Conservation (phyloP, 2,329 filamentous ascomycete species). For the Monosporascus sp. region DNA sequence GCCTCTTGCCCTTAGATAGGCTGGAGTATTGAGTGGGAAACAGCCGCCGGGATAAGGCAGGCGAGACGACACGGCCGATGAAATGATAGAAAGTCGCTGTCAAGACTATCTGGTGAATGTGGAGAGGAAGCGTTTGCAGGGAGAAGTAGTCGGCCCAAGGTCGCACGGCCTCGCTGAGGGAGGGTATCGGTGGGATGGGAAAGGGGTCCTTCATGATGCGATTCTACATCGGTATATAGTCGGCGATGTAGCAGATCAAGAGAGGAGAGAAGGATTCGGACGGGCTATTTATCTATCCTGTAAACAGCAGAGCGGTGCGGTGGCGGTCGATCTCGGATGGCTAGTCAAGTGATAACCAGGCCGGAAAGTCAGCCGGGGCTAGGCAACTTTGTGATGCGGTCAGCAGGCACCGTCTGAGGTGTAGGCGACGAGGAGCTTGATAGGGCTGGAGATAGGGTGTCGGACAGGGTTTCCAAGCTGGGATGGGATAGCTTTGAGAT, state of each 20-base stretch:
- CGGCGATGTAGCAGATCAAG: neutral
- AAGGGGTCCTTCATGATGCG: slow-evolving; percentile 66
- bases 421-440: no score
- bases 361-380: neutral
- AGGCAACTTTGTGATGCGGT: neutral
- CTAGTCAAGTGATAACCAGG: neutral
- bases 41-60: slow-evolving; percentile 56
- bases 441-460: no score
- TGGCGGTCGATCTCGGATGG: no score
- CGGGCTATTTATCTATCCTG: no score
- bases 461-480: no score
- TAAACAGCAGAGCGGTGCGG: no score
- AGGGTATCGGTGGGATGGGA: slow-evolving; percentile 56
- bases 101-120: slow-evolving; percentile 70
- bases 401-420: no score
- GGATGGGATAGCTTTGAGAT: no score
- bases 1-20: slow-evolving; percentile 57
- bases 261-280: no score
- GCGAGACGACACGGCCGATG: slow-evolving; percentile 62
- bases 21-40: slow-evolving; percentile 59
- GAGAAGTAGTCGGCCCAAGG: slow-evolving; percentile 58
- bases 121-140: slow-evolving; percentile 64
- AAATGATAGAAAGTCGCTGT: slow-evolving; percentile 64
- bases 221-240: neutral
- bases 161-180: slow-evolving; percentile 50